Evolutionary conservation across 2,329 filamentous ascomycete genomes (phyloP), one percentile per base, ranked within the genome.

Genomic region (Fusarium austroafricanum): DNA sequence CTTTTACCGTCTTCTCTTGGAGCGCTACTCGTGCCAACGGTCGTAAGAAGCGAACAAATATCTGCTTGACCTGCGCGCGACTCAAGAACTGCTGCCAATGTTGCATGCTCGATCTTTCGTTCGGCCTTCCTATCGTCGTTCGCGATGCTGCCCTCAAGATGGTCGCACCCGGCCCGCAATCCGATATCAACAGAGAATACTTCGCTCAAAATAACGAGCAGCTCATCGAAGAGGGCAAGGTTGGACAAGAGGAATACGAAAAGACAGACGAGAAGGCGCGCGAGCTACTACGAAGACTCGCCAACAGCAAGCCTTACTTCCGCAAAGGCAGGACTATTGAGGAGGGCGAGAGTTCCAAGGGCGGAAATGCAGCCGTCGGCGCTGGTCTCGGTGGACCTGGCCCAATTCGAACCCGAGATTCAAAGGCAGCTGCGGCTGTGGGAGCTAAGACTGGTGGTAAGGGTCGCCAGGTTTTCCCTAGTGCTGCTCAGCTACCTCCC

Each of bases 51-150:
- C 90, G 92, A 71, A 98, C 95, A 55, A 97, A 93, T 74, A 96
- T 98, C 75, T 99, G 96, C 79, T 85, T 99, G 23, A 99, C 96
- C 39, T 99, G 96, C 83, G 95, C 96, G 21, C 92, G 96, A 43
- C 86, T 98, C 71, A 99, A 99, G 82, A 99, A 99, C 83, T 98
- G 96, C 83, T 99, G 96, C 77, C 96, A 99, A 83, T 95, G 91
- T 81, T 99, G 96, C 83, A 98, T 98, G 93, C 90, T 99, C 53
- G 96, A 99, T 85, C 83, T 99, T 62, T 95, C 93, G 14, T 99
- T 98, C 76, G 96, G 96, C 23, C 84, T 99, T 28, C 96, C 96
- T 12, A 97, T 99, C 75, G 92, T 94, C 15, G 92, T 99, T 60
- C 90, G 96, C 76, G 96, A 99, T 83, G 96, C 96, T 5, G 96